Conservation (phyloP, 1,284 basidiomycete genomes). For the Puccinia triticina region DNA sequence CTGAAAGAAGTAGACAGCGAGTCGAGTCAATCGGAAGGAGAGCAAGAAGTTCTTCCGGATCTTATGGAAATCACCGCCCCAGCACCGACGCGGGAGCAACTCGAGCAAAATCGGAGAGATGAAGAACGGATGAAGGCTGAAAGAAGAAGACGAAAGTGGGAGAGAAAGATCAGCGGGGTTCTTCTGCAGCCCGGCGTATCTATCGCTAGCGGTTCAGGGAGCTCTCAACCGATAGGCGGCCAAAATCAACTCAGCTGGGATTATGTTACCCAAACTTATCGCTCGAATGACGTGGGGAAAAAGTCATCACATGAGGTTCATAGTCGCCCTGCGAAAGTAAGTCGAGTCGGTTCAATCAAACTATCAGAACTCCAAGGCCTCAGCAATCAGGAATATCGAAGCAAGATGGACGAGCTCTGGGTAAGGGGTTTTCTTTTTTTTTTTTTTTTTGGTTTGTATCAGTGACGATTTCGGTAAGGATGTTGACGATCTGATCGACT, state of each 20-base stretch:
- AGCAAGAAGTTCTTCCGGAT: conserved; percentile 13
- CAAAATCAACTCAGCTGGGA: neutral
- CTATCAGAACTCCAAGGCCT: neutral
- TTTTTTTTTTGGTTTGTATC: neutral
- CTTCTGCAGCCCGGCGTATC: neutral
- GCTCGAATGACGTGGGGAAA: neutral
- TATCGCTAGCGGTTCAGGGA: neutral
- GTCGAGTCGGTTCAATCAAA: conserved; percentile 7
- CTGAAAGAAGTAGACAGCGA: neutral
- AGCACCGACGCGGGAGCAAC: neutral
- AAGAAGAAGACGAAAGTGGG: conserved; percentile 20
- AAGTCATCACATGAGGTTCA: neutral
- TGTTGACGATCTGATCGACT: neutral
- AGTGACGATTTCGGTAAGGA: neutral
- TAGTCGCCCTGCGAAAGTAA: neutral
- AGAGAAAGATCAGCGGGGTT: neutral
- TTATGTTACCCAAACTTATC: neutral
- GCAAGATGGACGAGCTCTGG: conserved; percentile 34
- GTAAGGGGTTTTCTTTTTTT: neutral
- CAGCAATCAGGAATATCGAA: conserved; percentile 16
- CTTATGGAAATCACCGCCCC: conserved; percentile 6
- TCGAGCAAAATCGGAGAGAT: neutral
- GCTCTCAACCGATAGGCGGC: neutral
- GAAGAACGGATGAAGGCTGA: conserved; percentile 19
- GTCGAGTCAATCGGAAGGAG: conserved; percentile 26